phyloP scores from a whole-genome alignment of 768 basidiomycete species.

The Wakefieldia striispora region DNA sequence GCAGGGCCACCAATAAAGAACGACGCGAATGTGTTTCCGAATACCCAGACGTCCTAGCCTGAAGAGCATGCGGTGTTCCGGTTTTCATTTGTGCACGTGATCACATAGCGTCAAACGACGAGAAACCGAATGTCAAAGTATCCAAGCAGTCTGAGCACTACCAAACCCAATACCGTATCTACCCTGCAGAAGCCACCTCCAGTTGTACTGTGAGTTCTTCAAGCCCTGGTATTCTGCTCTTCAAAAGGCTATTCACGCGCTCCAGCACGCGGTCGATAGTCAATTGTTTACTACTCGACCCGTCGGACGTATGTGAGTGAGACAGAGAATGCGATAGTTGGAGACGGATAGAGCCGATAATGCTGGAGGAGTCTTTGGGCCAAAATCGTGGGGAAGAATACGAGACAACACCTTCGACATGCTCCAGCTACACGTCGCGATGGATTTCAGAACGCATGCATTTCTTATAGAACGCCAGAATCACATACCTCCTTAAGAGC shows the following conservation, averaged over 20 bases:
- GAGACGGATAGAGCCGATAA: conserved; percentile 91
- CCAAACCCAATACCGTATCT: conserved; percentile 4
- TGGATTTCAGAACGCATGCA: not conserved
- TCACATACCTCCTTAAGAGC: conserved; percentile 62
- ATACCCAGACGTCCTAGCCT: too few relatives aligned
- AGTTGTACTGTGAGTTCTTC: conserved; percentile 92
- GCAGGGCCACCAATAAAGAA: not conserved
- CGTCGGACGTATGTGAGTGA: conserved; percentile 51
- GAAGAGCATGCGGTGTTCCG: too few relatives aligned
- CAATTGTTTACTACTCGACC: conserved; percentile 25
- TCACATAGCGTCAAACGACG: too few relatives aligned
- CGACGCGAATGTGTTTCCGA: too few relatives aligned
- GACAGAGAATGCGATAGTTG: conserved; percentile 68
- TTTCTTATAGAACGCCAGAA: not conserved
- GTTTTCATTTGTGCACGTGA: too few relatives aligned
- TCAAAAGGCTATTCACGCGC: conserved; percentile 70
- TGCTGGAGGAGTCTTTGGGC: conserved; percentile 85
- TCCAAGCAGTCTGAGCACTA: conserved; percentile 8
- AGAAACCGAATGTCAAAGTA: conserved; percentile 15
- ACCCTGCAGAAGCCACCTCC: conserved; percentile 37
- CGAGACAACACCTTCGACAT: conserved; percentile 77
- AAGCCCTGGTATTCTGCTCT: conserved; percentile 72
- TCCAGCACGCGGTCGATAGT: conserved; percentile 64
- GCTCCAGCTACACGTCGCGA: conserved; percentile 49
- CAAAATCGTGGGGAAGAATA: conserved; percentile 87